Evolutionary conservation across 2,329 filamentous ascomycete genomes (phyloP), one percentile per base, ranked within the genome.

Genomic region (Aspergillus persii): DNA sequence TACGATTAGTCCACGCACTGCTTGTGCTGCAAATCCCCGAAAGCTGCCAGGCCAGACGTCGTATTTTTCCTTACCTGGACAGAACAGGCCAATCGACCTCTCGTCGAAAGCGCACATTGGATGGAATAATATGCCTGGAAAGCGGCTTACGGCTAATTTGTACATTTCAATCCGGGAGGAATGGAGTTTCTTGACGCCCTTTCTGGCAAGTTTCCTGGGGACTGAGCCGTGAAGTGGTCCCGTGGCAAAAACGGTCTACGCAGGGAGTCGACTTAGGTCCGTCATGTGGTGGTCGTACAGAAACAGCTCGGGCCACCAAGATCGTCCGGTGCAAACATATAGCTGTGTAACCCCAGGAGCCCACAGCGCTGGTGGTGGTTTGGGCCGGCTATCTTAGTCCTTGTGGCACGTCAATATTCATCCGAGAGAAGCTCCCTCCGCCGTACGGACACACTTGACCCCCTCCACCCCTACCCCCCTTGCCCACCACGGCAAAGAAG

Each of bases 221-320:
- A 23, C 44, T 47, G 9, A 23, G 18, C 44, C 11, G 12, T 11
- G 44, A 23, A 47, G 26, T 33, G 26, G 15, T 8, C 53, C 27
- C 27, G 50, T 33, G 50, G 50, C 30, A 26, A 36, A 52, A 39
- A 39, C 23, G 30, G 27, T 27, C 50, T 41, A 47, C 18, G 44
- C 44, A 47, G 26, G 30, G 50, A 52, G 31, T 26, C 23, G n/a
- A 52, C 39, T 36, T 39, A 48, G 29, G 23, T 44, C 30, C 39
- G 15, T 41, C 50, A 53, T 52, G 29, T 48, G 50, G 15, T 52
- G 30, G 55, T 57, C 18, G 49, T 52, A 57, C 50, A 52, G 30
- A 57, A 39, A 30, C 50, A 57, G 50, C 47, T 49, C 41, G 55
- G 55, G 39, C 55, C 55, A 52, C 50, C 41, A 59, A 29, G 12